These are phyloP conservation scores for Agastache rugosa DNA, from an alignment of 257 asterid species.

Conservation along the genomic window DNA sequence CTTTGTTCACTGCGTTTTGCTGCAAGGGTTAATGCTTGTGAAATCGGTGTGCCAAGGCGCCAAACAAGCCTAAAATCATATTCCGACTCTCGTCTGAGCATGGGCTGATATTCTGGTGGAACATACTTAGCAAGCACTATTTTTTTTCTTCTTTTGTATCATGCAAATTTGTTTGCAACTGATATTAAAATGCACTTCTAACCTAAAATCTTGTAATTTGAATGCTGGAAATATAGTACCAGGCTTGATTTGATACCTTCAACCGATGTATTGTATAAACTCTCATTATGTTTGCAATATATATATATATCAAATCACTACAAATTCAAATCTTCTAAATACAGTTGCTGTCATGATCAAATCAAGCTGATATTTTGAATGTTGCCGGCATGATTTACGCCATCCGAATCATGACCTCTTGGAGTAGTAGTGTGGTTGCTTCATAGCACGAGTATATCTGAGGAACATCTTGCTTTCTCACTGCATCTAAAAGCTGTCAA, in stretches of 20 bases:
- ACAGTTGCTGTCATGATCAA: background rate
- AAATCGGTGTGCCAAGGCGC: slow-evolving; percentile 92
- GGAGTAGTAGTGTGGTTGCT: slow-evolving; percentile 58
- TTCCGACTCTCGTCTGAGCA: slow-evolving; percentile 80
- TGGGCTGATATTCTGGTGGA: slow-evolving; percentile 55
- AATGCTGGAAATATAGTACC: slow-evolving; percentile 42
- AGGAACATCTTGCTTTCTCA: slow-evolving; percentile 51
- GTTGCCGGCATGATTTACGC: slow-evolving; percentile 36
- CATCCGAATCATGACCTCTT: slow-evolving; percentile 78
- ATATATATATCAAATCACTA: background rate
- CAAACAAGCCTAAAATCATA: slow-evolving; percentile 72
- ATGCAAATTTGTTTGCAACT: slow-evolving; percentile 45
- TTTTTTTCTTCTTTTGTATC: slow-evolving; percentile 36
- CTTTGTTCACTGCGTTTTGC: slow-evolving; percentile 95
- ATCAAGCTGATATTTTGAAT: background rate
- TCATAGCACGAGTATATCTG: slow-evolving; percentile 54
- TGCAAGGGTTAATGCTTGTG: slow-evolving; percentile 90
- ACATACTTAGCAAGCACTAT: slow-evolving; percentile 38
- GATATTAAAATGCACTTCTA: slow-evolving; percentile 40
- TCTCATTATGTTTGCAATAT: background rate
- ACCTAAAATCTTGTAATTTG: slow-evolving; percentile 49
- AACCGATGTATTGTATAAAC: background rate
- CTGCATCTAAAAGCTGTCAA: slow-evolving; percentile 70
- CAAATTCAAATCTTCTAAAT: background rate
- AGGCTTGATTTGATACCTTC: slow-evolving; percentile 29